Evolutionary conservation across 2,329 filamentous ascomycete species (phyloP).

Genomic region (Cryphonectria radicalis): DNA sequence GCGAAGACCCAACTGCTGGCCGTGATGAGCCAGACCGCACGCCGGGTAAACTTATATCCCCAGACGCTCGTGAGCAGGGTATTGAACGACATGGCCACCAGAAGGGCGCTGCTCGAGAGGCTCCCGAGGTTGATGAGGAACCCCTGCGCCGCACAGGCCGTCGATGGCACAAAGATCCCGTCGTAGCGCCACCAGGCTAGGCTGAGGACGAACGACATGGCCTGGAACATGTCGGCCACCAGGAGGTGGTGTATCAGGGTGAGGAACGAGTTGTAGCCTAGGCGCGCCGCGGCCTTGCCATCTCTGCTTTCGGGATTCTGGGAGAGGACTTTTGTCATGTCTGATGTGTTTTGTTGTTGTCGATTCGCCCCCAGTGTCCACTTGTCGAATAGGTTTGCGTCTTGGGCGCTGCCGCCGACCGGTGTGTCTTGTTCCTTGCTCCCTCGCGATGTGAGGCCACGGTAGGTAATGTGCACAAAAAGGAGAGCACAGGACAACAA

Average conservation of each 20-base stretch:
- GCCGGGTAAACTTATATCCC: constrained; percentile 55
- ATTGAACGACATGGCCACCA: constrained; percentile 67
- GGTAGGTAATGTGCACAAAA: not conserved
- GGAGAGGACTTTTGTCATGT: not conserved
- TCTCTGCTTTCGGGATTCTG: not conserved
- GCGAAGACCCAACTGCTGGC: constrained; percentile 61
- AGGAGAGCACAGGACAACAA: not conserved
- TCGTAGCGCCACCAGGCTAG: constrained; percentile 60
- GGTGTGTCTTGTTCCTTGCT: not conserved
- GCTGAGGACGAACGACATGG: constrained; percentile 66
- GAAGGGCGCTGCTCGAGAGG: constrained; percentile 68
- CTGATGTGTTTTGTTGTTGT: not conserved
- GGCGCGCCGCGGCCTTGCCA: not conserved
- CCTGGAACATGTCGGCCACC: constrained; percentile 69
- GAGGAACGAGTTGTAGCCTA: constrained; percentile 65
- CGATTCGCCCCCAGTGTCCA: constrained; percentile 2
- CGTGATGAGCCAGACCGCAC: constrained; percentile 54
- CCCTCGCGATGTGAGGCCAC: not conserved
- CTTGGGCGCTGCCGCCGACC: not conserved
- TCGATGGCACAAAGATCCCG: constrained; percentile 56
- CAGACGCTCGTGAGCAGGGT: constrained; percentile 67
- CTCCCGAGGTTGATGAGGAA: constrained; percentile 71
- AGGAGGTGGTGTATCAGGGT: constrained; percentile 72
- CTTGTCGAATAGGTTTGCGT: constrained; percentile 3
- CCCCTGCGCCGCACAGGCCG: constrained; percentile 66